Evolutionary conservation across 2,329 filamentous ascomycete genomes (phyloP), one percentile per base, ranked within the genome.

Genomic region (Pochonia chlamydosporia): DNA sequence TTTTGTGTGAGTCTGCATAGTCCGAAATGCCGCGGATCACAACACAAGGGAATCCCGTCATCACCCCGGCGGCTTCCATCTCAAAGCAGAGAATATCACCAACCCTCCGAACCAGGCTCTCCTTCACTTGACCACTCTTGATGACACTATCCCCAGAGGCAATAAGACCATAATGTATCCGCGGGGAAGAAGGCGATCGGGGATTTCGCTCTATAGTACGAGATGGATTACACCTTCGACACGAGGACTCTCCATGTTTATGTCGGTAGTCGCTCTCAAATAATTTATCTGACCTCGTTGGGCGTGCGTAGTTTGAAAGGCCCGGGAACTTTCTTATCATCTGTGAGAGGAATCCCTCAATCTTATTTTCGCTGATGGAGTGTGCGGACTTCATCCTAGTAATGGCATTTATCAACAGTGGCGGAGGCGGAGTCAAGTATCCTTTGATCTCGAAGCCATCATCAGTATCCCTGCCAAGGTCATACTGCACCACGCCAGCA

Each of bases 1-100:
- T 60, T 47, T 70, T 70, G 47, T 69, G 62, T 0, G 55, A 59
- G 46, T 71, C 67, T 1, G 63, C 59, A 44, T 68, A 69, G 28
- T 66, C 61, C 23, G 60, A 69, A 3, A 69, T 63, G 1, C 65
- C 66, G 2, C 64, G 57, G 14, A 70, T 63, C 0, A 63, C 54
- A 1, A 68, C 40, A 21, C 60, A 68, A 0, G 58, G 59, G 6
- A 63, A 50, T 1, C 46, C 48, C 3, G 49, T 44, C 42, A 54
- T 50, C 1, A 60, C 26, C 0, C 60, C 60, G 1, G 60, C 60
- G 0, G 53, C 58, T 21, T 61, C 59, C 60, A 61, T 62, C 40
- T 61, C 59, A 25, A 63, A 53, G 10, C 57, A 59, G 2, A 55
- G 18, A 0, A 51, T 45, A 18, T 37, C n/a, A 18, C 7, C 8